These are phyloP conservation scores for Geosiphon pyriformis DNA, from an alignment of 192 early-diverging fungal species.

Conservation along the genomic window DNA sequence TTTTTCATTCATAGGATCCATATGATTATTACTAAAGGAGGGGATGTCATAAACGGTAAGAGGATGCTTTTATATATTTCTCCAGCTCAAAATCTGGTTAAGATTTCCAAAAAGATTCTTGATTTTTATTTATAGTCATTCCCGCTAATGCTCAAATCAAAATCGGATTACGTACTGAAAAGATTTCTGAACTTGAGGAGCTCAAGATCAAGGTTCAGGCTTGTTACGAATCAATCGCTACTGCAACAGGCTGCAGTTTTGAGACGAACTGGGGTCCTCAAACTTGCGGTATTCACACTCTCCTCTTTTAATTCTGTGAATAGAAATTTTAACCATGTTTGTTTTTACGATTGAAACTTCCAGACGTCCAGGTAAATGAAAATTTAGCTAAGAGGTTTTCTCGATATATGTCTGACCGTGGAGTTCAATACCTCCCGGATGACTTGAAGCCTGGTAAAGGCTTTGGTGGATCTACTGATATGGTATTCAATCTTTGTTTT, in stretches of 20 bases:
- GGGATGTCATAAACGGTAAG: constrained; percentile 46
- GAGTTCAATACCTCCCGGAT: constrained; percentile 19
- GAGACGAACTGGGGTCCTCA: constrained; percentile 46
- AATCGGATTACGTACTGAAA: constrained; percentile 55
- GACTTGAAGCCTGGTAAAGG: constrained; percentile 36
- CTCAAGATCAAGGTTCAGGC: constrained; percentile 46
- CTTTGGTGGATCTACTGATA: constrained; percentile 56
- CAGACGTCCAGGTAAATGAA: constrained; percentile 24
- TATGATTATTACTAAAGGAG: constrained; percentile 72
- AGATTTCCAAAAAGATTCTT: neutral
- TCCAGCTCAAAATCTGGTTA: neutral
- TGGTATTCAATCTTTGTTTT: neutral
- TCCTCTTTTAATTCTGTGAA: constrained; percentile 26
- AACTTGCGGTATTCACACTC: constrained; percentile 53
- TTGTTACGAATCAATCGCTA: constrained; percentile 59
- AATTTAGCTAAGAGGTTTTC: neutral
- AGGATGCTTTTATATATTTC: neutral
- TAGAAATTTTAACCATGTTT: constrained; percentile 13
- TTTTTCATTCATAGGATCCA: constrained; percentile 44
- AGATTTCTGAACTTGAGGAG: constrained; percentile 38
- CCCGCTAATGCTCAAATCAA: constrained; percentile 56
- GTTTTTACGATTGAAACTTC: constrained; percentile 16
- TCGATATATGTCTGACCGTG: neutral
- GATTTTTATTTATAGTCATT: constrained; percentile 45
- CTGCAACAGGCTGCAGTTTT: constrained; percentile 63